Evolutionary conservation across 257 asterid genomes (phyloP).

Genomic region (Capsicum rhomboideum): DNA sequence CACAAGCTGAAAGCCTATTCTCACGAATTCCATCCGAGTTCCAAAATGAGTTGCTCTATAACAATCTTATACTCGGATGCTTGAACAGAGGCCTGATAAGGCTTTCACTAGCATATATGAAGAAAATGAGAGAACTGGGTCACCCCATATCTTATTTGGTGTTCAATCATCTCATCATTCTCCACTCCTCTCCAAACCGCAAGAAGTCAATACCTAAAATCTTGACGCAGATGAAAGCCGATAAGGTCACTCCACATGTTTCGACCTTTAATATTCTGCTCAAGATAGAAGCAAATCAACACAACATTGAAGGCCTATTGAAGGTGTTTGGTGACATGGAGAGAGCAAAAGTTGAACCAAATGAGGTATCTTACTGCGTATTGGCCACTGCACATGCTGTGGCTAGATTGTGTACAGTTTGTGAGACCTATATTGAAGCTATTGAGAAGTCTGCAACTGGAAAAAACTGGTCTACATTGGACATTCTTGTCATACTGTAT

Average conservation of each 20-base stretch:
- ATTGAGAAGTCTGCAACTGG: constrained; percentile 56
- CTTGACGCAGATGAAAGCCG: constrained; percentile 78
- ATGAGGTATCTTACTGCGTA: constrained; percentile 74
- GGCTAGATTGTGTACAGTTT: constrained; percentile 69
- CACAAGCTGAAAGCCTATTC: constrained; percentile 68
- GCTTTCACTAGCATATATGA: constrained; percentile 71
- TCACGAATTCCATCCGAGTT: constrained; percentile 63
- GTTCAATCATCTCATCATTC: constrained; percentile 80
- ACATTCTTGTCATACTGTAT: constrained; percentile 59
- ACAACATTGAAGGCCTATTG: constrained; percentile 55
- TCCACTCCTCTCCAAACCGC: constrained; percentile 64
- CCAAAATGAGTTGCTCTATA: constrained; percentile 60
- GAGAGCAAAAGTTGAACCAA: constrained; percentile 44
- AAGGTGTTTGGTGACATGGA: constrained; percentile 67
- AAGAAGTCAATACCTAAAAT: constrained; percentile 55
- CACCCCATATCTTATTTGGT: constrained; percentile 65
- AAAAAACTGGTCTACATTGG: constrained; percentile 74
- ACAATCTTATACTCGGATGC: constrained; percentile 85
- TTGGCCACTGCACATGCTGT: constrained; percentile 83
- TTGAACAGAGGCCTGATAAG: constrained; percentile 66
- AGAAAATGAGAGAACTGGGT: constrained; percentile 81
- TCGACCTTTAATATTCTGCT: constrained; percentile 69
- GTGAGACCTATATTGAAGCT: constrained; percentile 58
- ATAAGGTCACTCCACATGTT: constrained; percentile 63
- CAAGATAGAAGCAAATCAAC: constrained; percentile 74